Base-by-base conservation (phyloP, 495 filamentous ascomycete species). In the Lasiosphaeria miniovina region DNA sequence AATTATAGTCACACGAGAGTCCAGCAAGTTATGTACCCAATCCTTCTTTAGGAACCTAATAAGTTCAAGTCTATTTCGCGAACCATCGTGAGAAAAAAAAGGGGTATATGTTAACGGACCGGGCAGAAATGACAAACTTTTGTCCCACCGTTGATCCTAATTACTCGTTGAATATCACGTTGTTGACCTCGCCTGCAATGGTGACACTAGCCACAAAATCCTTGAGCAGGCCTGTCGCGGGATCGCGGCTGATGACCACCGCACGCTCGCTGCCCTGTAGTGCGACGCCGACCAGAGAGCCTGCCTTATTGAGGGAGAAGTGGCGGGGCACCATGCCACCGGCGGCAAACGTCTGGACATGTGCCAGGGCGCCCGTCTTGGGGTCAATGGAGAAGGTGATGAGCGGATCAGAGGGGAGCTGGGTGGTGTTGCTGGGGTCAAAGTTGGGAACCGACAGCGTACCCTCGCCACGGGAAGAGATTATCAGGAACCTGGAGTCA, bases 271-370 rank as follows among this genome's bases (percentile, higher is more conserved):
- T 82, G 4, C 65, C 72, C 71, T 89, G 85, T 61, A 87, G 75
- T n/a, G 83, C 85, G 51, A 87, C 80, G 2, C 84, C 86, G 3
- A 86, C 75, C 49, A 85, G 66, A 63, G 78, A 79, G 1, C 88
- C 88, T 6, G 77, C 79, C 58, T 77, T 77, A 64, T 86, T 90
- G 63, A 91, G 73, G 38, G 79, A 82, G 68, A 91, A 84, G 36
- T 88, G 85, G 45, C 88, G 73, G 6, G 90, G 88, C 49, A 77
- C 73, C 5, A 71, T 63, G 4, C 89, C 89, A 32, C 82, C 84
- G 4, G 87, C 79, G 0, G 85, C 71, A 11, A 73, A 77, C 15
- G 80, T 69, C 45, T 84, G 75, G 6, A 81, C 68, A 58, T 84
- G 77, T 5, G 55, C 68, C 5, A 88, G 75, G 0, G 68, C 62